Conservation (phyloP, 192 early-diverging fungal genomes). For the Haplosporangium gracile region DNA sequence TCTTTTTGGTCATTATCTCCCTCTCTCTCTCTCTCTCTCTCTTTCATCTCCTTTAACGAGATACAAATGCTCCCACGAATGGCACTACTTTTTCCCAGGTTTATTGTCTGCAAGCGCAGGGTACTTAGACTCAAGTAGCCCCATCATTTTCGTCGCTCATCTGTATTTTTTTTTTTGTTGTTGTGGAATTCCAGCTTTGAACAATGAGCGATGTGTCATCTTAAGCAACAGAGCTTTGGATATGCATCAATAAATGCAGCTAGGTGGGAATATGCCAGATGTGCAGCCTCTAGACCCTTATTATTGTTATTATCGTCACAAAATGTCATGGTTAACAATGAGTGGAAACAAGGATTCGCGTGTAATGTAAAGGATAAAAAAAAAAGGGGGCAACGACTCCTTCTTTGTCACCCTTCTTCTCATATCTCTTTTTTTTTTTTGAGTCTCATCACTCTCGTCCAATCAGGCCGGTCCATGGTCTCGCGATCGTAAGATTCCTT, state of each 20-base stretch:
- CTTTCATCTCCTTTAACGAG: not conserved
- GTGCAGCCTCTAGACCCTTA: no score
- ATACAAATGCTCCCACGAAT: not conserved
- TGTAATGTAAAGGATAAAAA: not conserved
- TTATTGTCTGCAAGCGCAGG: not conserved
- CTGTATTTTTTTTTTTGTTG: no score
- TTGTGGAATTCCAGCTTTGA: no score
- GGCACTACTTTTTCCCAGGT: constrained; percentile 7
- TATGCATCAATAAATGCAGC: no score
- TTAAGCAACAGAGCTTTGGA: no score
- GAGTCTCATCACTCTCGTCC: not conserved
- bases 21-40: not conserved
- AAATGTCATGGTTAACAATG: no score
- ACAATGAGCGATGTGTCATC: no score
- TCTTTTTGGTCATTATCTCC: not conserved
- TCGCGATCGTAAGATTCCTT: not conserved
- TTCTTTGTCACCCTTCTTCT: not conserved
- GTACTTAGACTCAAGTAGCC: not conserved
- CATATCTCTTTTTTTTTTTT: not conserved
- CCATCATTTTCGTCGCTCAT: no score
- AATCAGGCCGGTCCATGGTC: not conserved
- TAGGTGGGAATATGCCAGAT: no score
- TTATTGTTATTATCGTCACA: no score
- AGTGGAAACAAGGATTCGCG: not conserved
- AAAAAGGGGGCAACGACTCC: not conserved